Evolutionary conservation across 176 grass and related monocot species (phyloP), one percentile per base, ranked within the genome.

Genomic region (Aegilops tauschii): DNA sequence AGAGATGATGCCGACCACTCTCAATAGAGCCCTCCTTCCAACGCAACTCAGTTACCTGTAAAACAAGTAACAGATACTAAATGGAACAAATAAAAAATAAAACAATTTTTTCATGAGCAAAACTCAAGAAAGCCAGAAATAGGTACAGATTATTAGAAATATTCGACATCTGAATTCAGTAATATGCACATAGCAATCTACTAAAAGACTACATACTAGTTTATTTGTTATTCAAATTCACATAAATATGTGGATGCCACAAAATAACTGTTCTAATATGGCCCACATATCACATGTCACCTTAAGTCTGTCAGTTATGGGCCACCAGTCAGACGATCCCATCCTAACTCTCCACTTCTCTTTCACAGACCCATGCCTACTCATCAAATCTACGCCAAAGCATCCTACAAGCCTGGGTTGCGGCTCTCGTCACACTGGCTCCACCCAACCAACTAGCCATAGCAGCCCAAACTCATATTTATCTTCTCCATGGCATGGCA

Each of bases 11-110:
- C 1, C 35, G 63, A 32, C 83, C 86, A 74, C 76, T 92, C 68
- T 92, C 80, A 65, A 42, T 77, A 36, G 88, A 92, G n/a, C 83
- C 89, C 69, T 92, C 83, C 86, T 90, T 92, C 91, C 68, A 90
- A 83, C 76, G 23, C 23, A 98, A 81, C 80, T 90, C 81, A 37
- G 82, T 82, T 69, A 95, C 83, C 95, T 93, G 83, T 56, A 84
- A 79, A 68, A 67, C 12, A 49, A 54, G 44, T 42, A 9, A 47
- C 32, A 72, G 2, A 5, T 44, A 66, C 28, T n/a, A 61, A 61
- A 86, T 32, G 16, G 30, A 49, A 82, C 61, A 45, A 45, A 12
- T 45, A 45, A 45, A 12, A 45, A 12, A 12, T 11, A 71, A 4
- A 69, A 71, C 12, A 69, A 36, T 47, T 5, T 61, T 77, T 59